Conservation (phyloP, 306 rosid genomes). For the Quercus bicolor region DNA sequence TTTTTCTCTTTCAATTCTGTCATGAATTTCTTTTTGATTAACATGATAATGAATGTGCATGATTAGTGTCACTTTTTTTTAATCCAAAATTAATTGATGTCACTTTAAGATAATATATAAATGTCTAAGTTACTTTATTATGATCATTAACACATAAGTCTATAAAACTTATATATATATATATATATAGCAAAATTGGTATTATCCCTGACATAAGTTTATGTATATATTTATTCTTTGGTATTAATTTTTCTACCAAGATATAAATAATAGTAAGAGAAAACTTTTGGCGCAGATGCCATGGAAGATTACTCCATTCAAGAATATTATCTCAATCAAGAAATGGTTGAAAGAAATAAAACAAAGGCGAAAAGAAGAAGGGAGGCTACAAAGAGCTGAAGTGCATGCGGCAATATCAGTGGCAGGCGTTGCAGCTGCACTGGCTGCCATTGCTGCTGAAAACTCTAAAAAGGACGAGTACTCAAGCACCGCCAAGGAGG, state of each 20-base stretch:
- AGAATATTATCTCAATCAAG: constrained; percentile 59
- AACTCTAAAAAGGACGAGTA: constrained; percentile 35
- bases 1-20: not conserved
- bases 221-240: too few relatives aligned
- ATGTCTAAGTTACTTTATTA: too few relatives aligned
- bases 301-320: constrained; percentile 78
- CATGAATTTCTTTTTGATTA: not conserved
- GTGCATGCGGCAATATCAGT: constrained; percentile 91
- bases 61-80: too few relatives aligned
- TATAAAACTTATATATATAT: too few relatives aligned
- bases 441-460: constrained; percentile 77
- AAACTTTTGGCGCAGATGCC: constrained; percentile 45
- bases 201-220: too few relatives aligned
- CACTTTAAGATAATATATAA: too few relatives aligned
- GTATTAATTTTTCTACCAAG: not conserved
- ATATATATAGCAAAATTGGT: too few relatives aligned
- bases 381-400: constrained; percentile 75
- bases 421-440: constrained; percentile 95
- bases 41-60: too few relatives aligned
- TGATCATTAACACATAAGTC: too few relatives aligned
- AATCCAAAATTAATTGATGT: too few relatives aligned
- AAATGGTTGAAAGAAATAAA: constrained; percentile 87
- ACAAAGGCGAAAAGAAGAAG: constrained; percentile 65
- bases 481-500: constrained; percentile 47
- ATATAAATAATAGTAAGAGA: not conserved